phyloP scores from a whole-genome alignment of 768 basidiomycete genomes.

The Phanerochaete sordida region DNA sequence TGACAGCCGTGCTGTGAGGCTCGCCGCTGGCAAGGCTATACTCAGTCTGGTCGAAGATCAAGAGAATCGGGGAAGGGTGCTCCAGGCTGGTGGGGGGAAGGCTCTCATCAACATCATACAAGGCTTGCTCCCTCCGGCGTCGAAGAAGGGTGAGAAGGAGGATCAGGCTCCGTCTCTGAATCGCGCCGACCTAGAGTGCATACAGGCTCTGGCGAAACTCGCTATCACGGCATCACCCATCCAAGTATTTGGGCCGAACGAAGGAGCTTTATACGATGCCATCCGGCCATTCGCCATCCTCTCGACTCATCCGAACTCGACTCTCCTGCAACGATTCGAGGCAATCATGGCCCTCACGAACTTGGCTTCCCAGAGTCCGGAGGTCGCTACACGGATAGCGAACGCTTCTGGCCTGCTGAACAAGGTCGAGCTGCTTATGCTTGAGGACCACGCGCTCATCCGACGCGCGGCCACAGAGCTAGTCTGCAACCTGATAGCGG shows the following conservation, averaged over 20 bases:
- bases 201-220: slow-evolving; percentile 91
- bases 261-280: slow-evolving; percentile 74
- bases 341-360: slow-evolving; percentile 96
- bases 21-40: slow-evolving; percentile 55
- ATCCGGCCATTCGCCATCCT: slow-evolving; percentile 77
- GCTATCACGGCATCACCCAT: slow-evolving; percentile 89
- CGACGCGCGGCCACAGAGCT: slow-evolving; percentile 89
- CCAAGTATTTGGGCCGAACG: slow-evolving; percentile 86
- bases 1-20: slow-evolving; percentile 64
- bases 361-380: slow-evolving; percentile 72
- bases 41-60: slow-evolving; percentile 75
- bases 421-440: slow-evolving; percentile 67
- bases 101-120: slow-evolving; percentile 57
- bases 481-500: slow-evolving; percentile 84
- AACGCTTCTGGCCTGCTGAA: slow-evolving; percentile 54
- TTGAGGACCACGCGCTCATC: slow-evolving; percentile 81
- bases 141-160: slow-evolving; percentile 20
- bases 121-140: slow-evolving; percentile 34
- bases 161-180: slow-evolving; percentile 33
- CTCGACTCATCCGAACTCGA: slow-evolving; percentile 64
- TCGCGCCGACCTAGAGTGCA: slow-evolving; percentile 49
- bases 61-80: slow-evolving; percentile 68
- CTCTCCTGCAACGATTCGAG: slow-evolving; percentile 84
- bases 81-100: slow-evolving; percentile 79
- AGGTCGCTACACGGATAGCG: slow-evolving; percentile 65